These are phyloP conservation scores for Aspergillus glaucus DNA, from an alignment of 2,329 filamentous ascomycete species.

Conservation along the genomic window DNA sequence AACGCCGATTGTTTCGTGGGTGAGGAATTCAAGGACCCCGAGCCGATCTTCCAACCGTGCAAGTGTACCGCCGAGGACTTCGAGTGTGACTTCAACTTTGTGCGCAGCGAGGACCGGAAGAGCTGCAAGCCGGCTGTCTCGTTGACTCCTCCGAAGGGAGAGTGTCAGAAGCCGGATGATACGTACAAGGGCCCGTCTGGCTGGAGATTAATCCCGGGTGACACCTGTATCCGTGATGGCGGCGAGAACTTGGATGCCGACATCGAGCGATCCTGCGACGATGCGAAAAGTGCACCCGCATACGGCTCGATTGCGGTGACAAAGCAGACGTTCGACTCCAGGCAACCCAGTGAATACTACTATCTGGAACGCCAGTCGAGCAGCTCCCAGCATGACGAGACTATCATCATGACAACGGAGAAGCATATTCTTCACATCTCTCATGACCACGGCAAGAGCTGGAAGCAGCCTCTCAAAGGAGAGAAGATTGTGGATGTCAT, in stretches of 20 bases:
- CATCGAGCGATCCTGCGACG: constrained; percentile 71
- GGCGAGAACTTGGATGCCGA: constrained; percentile 63
- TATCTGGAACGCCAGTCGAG: constrained; percentile 74
- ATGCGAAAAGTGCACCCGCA: constrained; percentile 49
- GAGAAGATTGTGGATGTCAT: constrained; percentile 65
- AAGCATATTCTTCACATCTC: constrained; percentile 64
- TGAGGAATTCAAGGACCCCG: constrained; percentile 72
- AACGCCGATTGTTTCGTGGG: constrained; percentile 84
- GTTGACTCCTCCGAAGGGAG: constrained; percentile 61
- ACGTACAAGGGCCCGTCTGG: constrained; percentile 82
- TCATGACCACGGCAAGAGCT: constrained; percentile 81
- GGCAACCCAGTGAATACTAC: constrained; percentile 51
- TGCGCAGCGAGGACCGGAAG: constrained; percentile 57
- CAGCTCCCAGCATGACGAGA: constrained; percentile 65
- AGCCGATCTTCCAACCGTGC: constrained; percentile 65
- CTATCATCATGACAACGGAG: constrained; percentile 56
- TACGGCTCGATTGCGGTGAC: constrained; percentile 61
- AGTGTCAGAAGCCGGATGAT: constrained; percentile 65
- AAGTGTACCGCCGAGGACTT: constrained; percentile 80
- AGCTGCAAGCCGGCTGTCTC: constrained; percentile 62
- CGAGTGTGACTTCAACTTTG: constrained; percentile 94
- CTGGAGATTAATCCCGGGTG: constrained; percentile 84
- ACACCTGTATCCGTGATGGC: constrained; percentile 59
- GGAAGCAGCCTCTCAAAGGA: constrained; percentile 64
- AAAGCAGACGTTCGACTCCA: constrained; percentile 57